Evolutionary conservation across 2,329 filamentous ascomycete species (phyloP).

Genomic region (Aspergillus flavus): DNA sequence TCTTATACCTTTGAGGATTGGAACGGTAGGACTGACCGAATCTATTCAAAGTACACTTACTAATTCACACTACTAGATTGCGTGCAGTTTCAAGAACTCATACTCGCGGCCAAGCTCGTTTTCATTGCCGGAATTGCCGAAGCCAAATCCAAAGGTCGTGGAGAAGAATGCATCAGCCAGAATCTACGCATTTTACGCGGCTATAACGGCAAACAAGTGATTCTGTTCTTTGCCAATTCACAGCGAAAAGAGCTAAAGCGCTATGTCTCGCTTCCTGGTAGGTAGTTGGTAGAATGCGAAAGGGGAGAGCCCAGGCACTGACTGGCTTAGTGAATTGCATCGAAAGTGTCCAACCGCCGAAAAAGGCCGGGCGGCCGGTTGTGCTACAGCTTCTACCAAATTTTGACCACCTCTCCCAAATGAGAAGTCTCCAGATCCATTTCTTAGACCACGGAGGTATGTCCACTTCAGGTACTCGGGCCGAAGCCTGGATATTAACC

Average conservation of each 20-base stretch:
- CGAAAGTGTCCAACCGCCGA: slow-evolving; percentile 39
- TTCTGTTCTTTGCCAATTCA: slow-evolving; percentile 47
- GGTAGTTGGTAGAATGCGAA: slow-evolving; percentile 2
- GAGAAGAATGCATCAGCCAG: slow-evolving; percentile 49
- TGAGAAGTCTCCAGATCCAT: slow-evolving; percentile 40
- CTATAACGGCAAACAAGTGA: slow-evolving; percentile 36
- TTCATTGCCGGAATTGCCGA: slow-evolving; percentile 47
- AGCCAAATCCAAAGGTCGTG: slow-evolving; percentile 47
- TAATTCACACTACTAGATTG: slow-evolving; percentile 35
- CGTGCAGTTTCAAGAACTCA: slow-evolving; percentile 43
- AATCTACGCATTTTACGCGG: slow-evolving; percentile 44
- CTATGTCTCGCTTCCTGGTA: slow-evolving; percentile 45
- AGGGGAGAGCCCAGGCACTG: not conserved
- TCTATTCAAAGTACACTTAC: not conserved
- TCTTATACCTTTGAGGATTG: slow-evolving; percentile 48
- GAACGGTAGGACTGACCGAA: slow-evolving; percentile 31
- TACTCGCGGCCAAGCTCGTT: slow-evolving; percentile 41
- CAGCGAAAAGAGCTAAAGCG: slow-evolving; percentile 44
- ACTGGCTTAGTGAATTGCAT: slow-evolving; percentile 40
- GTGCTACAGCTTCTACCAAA: slow-evolving; percentile 42
- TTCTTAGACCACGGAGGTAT: slow-evolving; percentile 45
- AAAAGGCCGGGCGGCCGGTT: slow-evolving; percentile 42
- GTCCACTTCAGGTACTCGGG: slow-evolving; percentile 1
- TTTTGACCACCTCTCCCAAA: slow-evolving; percentile 43
- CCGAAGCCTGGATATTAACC: not conserved